Conservation (phyloP, 805 yeast species). For the Lachancea kluyveri region DNA sequence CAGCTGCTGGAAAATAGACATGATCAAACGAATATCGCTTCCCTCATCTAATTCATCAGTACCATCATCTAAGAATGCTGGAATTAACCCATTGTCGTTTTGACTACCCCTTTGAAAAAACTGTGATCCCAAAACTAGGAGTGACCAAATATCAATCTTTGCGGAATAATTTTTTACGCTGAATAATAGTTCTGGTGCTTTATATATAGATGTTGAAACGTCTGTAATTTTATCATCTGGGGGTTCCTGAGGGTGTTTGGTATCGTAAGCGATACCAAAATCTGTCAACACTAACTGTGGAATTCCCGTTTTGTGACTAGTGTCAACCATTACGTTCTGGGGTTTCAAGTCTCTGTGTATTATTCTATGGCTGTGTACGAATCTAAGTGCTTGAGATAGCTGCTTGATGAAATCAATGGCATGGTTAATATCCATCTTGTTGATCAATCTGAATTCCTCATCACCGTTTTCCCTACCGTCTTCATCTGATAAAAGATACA, state of each 20-base stretch:
- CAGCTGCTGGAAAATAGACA: conserved; percentile 47
- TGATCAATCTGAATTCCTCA: no score
- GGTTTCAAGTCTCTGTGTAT: conserved; percentile 95
- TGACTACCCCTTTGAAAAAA: conserved; percentile 35
- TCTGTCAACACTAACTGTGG: conserved; percentile 61
- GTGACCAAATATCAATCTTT: conserved; percentile 68
- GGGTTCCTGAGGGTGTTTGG: conserved; percentile 23
- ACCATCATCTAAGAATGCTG: conserved; percentile 27
- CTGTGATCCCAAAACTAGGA: conserved; percentile 53
- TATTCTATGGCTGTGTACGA: conserved; percentile 78
- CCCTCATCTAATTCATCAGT: conserved; percentile 19
- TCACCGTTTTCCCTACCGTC: neutral
- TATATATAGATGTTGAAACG: conserved; percentile 63
- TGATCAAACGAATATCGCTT: conserved; percentile 56
- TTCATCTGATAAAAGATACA: conserved; percentile 5
- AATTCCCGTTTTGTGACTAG: conserved; percentile 12
- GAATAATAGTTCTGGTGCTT: conserved; percentile 70
- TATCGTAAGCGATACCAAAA: conserved; percentile 56
- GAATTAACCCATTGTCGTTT: conserved; percentile 10
- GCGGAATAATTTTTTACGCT: conserved; percentile 48
- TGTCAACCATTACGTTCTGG: conserved; percentile 64
- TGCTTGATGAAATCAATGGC: conserved; percentile 54
- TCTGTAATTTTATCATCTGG: conserved; percentile 34
- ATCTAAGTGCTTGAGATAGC: conserved; percentile 69
- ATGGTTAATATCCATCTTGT: conserved; percentile 15